Evolutionary conservation across 768 basidiomycete genomes (phyloP).

Genomic region (Coprinopsis sp.): DNA sequence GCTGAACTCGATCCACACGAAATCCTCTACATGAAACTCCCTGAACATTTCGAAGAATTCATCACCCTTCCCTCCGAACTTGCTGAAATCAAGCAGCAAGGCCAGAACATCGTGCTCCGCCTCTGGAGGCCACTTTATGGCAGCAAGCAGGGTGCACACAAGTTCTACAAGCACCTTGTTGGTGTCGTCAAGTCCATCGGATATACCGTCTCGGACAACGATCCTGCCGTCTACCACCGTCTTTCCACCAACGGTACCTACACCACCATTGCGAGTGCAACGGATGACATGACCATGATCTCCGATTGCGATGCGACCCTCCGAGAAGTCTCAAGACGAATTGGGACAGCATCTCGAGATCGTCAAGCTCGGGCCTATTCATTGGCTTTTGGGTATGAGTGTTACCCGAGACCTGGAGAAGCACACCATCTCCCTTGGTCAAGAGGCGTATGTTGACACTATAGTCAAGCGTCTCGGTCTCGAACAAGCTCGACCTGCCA

Average conservation of each 20-base stretch:
- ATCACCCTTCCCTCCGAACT: background rate
- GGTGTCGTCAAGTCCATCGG: slow-evolving; percentile 11
- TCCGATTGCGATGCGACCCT: slow-evolving; percentile 11
- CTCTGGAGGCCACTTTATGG: slow-evolving; percentile 28
- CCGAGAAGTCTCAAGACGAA: slow-evolving; percentile 20
- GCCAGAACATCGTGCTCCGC: background rate
- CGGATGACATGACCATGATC: slow-evolving; percentile 16
- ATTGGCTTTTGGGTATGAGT: slow-evolving; percentile 28
- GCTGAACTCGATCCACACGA: slow-evolving; percentile 26
- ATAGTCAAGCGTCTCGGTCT: slow-evolving; percentile 22
- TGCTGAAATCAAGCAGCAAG: background rate
- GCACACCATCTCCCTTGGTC: slow-evolving; percentile 15
- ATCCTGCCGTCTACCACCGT: slow-evolving; percentile 21
- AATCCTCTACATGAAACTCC: slow-evolving; percentile 40
- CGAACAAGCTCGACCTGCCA: slow-evolving; percentile 20
- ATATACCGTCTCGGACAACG: slow-evolving; percentile 9
- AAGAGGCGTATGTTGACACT: slow-evolving; percentile 26
- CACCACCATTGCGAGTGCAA: slow-evolving; percentile 21
- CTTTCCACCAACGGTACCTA: slow-evolving; percentile 14
- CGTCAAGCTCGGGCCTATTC: slow-evolving; percentile 18
- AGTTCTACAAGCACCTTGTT: slow-evolving; percentile 25
- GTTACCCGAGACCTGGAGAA: slow-evolving; percentile 16
- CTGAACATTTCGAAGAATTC: slow-evolving; percentile 20
- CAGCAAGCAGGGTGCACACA: slow-evolving; percentile 28
- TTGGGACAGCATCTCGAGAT: slow-evolving; percentile 19